These are phyloP conservation scores for Blastomyces parvus DNA, from an alignment of 2,329 filamentous ascomycete species.

Conservation along the genomic window DNA sequence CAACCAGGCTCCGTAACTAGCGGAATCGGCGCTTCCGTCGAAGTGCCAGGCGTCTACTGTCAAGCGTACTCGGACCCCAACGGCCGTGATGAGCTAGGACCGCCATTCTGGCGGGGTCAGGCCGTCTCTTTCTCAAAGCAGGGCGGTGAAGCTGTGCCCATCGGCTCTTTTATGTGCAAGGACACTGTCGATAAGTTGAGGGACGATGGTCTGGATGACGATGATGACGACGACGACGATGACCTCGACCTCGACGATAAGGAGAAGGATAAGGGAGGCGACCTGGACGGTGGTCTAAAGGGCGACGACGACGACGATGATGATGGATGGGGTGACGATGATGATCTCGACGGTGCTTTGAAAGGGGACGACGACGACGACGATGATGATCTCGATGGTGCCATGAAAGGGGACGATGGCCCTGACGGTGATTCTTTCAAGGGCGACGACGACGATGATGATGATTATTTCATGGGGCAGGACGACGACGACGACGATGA, in stretches of 20 bases:
- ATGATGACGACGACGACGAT: slow-evolving; percentile 6
- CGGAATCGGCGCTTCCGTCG: slow-evolving; percentile 11
- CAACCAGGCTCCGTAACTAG: slow-evolving; percentile 4
- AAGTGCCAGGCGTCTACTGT: slow-evolving; percentile 9
- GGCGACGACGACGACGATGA: background rate
- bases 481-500: background rate
- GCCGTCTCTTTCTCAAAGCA: slow-evolving; percentile 7
- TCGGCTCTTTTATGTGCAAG: slow-evolving; percentile 13
- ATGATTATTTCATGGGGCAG: too few relatives aligned
- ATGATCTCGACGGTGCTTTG: background rate
- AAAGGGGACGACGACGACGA: slow-evolving; percentile 1
- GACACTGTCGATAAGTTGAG: background rate
- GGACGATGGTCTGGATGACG: background rate
- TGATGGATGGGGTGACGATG: background rate
- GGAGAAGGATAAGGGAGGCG: background rate
- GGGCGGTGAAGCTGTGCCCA: background rate
- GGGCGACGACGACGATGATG: background rate
- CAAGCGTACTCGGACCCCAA: slow-evolving; percentile 14
- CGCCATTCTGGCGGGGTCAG: slow-evolving; percentile 8
- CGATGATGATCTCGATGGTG: background rate
- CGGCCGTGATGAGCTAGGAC: slow-evolving; percentile 13
- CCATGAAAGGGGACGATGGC: background rate
- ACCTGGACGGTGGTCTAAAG: slow-evolving; percentile 3
- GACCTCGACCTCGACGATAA: slow-evolving; percentile 1
- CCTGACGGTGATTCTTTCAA: background rate